Conservation (phyloP, 257 asterid genomes). For the Solanum acaule region DNA sequence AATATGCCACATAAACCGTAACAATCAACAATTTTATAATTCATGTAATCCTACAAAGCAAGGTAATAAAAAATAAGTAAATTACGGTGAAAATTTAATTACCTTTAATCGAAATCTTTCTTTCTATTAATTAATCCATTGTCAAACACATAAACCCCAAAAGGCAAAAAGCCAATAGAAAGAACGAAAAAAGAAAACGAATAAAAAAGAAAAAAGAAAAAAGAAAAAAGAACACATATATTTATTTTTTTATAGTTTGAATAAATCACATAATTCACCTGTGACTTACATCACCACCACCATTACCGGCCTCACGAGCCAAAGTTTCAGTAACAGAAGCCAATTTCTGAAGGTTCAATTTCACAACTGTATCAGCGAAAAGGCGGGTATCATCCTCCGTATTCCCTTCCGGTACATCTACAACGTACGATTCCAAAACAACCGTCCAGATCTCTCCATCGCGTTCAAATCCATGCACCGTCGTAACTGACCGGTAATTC, state of each 20-base stretch:
- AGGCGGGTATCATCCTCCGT: slow-evolving; percentile 85
- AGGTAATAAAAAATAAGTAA: too few relatives aligned
- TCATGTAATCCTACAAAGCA: not conserved
- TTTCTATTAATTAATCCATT: not conserved
- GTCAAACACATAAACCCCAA: not conserved
- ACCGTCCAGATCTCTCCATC: slow-evolving; percentile 34
- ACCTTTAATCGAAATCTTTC: not conserved
- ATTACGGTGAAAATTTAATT: not conserved
- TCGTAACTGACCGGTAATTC: slow-evolving; percentile 64
- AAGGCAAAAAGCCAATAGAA: not conserved
- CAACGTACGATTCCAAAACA: slow-evolving; percentile 73
- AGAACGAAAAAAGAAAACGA: not conserved
- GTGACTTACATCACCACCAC: not conserved
- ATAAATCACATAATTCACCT: not conserved
- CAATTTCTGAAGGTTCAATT: slow-evolving; percentile 70
- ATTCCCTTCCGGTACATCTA: slow-evolving; percentile 86
- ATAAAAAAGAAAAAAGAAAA: not conserved
- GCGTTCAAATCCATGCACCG: slow-evolving; percentile 43
- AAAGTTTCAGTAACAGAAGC: slow-evolving; percentile 41
- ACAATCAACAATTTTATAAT: not conserved
- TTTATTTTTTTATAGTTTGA: not conserved
- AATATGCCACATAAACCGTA: not conserved
- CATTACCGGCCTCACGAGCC: not conserved
- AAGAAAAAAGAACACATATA: not conserved
- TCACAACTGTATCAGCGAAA: slow-evolving; percentile 79